A percentile compares a stretch with the other conserved stretches of the same genome.
phyloP scores from a whole-genome alignment of 176 grass and related monocot genomes.

The Dactylis glomerata region DNA sequence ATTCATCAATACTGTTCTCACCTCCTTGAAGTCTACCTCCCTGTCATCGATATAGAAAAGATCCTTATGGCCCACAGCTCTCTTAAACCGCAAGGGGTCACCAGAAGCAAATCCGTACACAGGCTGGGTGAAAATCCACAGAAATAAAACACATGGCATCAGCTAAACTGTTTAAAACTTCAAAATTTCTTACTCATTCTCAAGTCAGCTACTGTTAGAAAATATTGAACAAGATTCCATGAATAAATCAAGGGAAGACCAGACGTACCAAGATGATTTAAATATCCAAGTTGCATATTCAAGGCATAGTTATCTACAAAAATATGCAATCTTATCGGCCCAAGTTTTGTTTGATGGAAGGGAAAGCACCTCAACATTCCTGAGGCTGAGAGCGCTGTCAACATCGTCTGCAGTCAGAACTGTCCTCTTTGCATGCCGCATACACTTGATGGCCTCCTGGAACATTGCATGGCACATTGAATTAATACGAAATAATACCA shows the following conservation, averaged over 20 bases:
- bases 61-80: conserved; percentile 92
- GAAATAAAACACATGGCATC: background rate
- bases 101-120: conserved; percentile 95
- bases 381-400: conserved; percentile 82
- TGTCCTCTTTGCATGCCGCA: conserved; percentile 90
- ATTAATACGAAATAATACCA: background rate
- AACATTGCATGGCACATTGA: conserved; percentile 2
- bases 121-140: conserved; percentile 54
- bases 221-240: background rate
- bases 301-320: background rate
- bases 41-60: conserved; percentile 92
- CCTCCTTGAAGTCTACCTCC: conserved; percentile 96
- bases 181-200: background rate
- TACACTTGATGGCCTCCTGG: conserved; percentile 93
- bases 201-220: background rate
- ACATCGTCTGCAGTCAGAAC: conserved; percentile 78
- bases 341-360: background rate
- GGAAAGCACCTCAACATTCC: conserved; percentile 78
- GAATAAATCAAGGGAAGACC: background rate
- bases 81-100: conserved; percentile 84
- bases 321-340: background rate
- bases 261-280: background rate
- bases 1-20: conserved; percentile 15
- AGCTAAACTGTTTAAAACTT: background rate
- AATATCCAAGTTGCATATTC: background rate